Evolutionary conservation across 495 filamentous ascomycete genomes (phyloP), one percentile per base, ranked within the genome.

Genomic region (Aspergillus hancockii): DNA sequence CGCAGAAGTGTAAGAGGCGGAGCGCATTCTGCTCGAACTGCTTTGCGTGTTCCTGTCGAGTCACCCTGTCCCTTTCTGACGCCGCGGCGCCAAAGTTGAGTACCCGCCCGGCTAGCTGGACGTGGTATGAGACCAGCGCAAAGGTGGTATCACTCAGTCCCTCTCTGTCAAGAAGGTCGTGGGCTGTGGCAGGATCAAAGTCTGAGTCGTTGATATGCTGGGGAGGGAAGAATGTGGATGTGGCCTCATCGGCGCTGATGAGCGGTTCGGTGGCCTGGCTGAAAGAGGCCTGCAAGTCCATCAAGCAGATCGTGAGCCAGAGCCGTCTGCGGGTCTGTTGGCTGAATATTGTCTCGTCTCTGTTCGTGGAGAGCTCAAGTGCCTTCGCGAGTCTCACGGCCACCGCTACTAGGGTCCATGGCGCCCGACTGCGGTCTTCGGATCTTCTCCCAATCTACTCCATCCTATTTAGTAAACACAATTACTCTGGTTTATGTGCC

Each of bases 131-230:
- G 8, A 58, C 47, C 8, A 51, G 45, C 19, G 46, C 18, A 23
- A 58, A 58, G 0, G 55, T 51, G 28, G 40, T 58, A 8, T 58
- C 55, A 13, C 22, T 51, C 9, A 58, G 46, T 12, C 30, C 46
- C 32, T 51, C 46, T 8, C 47, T 22, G 30, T 28, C 21, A 4
- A 31, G 16, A 5, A 58, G 18, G 12, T 23, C n/a, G 18, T 51
- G 30, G 13, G 28, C 25, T 13, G 46, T 51, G 8, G 8, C 32
- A 3, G 19, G n/a, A 18, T 40, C 46, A 41, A 51, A 58, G 28
- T 58, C 55, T 3, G 30, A 38, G 31, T 58, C 55, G 47, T 58
- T 51, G 31, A 58, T 58, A 19, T 50, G 46, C 16, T n/a, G 22
- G n/a, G 30, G 34, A 0, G 34, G 30, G 9, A 10, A 21, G 47